phyloP scores from a whole-genome alignment of 768 basidiomycete species.

The Dentipellis sp. region DNA sequence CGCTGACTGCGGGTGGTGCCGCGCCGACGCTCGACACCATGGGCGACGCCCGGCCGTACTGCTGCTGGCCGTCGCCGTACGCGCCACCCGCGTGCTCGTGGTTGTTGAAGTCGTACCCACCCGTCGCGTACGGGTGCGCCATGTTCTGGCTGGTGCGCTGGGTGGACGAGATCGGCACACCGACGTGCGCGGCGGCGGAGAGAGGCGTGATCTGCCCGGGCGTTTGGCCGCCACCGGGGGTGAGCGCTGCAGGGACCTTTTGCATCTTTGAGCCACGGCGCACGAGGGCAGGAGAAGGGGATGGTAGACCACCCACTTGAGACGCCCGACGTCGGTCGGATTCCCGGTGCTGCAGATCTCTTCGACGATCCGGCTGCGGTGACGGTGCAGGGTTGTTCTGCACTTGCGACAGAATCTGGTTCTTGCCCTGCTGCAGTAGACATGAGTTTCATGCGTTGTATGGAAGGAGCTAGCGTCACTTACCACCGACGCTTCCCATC shows the following conservation, averaged over 20 bases:
- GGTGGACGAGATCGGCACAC: conserved; percentile 49
- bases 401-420: conserved; percentile 55
- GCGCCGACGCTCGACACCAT: conserved; percentile 58
- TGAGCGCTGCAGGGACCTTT: conserved; percentile 49
- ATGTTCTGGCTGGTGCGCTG: conserved; percentile 32
- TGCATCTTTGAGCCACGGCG: conserved; percentile 68
- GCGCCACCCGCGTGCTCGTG: conserved; percentile 40
- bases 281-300: conserved; percentile 73
- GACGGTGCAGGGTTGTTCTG: conserved; percentile 42
- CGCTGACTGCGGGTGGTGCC: conserved; percentile 64
- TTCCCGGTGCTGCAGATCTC: conserved; percentile 46
- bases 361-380: conserved; percentile 43
- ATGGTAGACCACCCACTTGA: conserved; percentile 45
- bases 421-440: conserved; percentile 38
- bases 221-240: conserved; percentile 36
- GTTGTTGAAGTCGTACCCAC: conserved; percentile 48
- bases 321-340: conserved; percentile 57
- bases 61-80: conserved; percentile 41
- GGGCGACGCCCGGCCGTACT: conserved; percentile 72
- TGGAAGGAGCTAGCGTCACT: not conserved
- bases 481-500: conserved; percentile 69
- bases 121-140: conserved; percentile 65
- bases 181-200: conserved; percentile 66
- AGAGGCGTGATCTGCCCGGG: conserved; percentile 59
- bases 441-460: not conserved